Base-by-base conservation (phyloP, 768 basidiomycete genomes). In the Kwoniella mangroviensis region DNA sequence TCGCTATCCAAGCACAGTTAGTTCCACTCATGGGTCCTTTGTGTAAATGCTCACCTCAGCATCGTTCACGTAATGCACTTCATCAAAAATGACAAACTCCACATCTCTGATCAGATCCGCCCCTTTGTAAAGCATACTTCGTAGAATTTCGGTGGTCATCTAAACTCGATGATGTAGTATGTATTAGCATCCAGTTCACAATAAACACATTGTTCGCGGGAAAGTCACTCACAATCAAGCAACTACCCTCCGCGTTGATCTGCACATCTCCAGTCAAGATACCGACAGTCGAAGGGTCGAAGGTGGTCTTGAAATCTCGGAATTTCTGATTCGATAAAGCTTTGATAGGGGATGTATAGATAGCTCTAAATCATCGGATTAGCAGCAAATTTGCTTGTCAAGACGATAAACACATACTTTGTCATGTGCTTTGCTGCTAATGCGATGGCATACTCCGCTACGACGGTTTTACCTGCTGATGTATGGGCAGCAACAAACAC, bases 401-500 rank as follows among this genome's bases (percentile, higher is more conserved):
- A n/a, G n/a, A n/a, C n/a, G n/a, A 59, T 73, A 84, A 75, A 71
- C 3, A 55, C 81, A 65, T 34, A 94, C 95, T 94, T 88, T n/a
- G 97, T 99, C 94, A 99, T 97, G 84, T 99, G 97, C 79, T 94
- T 95, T 74, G 90, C 92, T 4, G 97, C 96, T 10, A 99, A 86
- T 4, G 95, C 92, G 75, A 99, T 98, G 1, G 97, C 97, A 82
- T 98, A 99, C 80, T 99, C 97, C 0, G 97, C 97, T 9, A 99
- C 97, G 19, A 98, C 97, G 1, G 97, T 99, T 84, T 99, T 99
- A 42, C 97, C 97, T 17, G 97, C 97, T n/a, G 93, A 95, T 3
- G 97, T 99, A 84, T 99, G 97, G 5, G 97, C 97, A 15, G 97
- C 97, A n/a, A 99, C 95, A 81, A 99, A 99, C 19, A 99, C 96